A percentile compares a stretch with the other conserved stretches of the same genome.
These are phyloP conservation scores for Tetrahymena malaccensis DNA, from an alignment of 73 alveolate species.

Conservation along the genomic window DNA sequence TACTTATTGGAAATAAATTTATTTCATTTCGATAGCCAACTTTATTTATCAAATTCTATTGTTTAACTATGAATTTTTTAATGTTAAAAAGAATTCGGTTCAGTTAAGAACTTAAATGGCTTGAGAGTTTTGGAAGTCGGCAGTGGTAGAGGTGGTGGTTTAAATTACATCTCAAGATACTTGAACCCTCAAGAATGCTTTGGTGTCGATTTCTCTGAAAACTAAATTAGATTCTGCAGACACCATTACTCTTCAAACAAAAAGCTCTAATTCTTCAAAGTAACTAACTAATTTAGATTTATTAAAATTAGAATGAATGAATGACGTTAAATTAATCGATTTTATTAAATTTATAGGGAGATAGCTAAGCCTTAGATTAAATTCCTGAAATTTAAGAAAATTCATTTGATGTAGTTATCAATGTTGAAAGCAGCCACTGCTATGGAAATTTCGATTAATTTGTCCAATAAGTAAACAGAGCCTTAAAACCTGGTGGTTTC, in stretches of 20 bases:
- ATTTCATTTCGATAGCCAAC: background rate
- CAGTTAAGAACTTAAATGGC: constrained; percentile 42
- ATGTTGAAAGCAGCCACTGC: constrained; percentile 80
- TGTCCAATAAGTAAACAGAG: constrained; percentile 41
- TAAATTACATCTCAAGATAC: constrained; percentile 45
- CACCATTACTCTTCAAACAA: background rate
- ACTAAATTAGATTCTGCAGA: constrained; percentile 54
- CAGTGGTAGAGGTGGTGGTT: constrained; percentile 92
- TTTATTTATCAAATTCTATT: background rate
- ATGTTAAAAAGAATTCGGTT: background rate
- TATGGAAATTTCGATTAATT: constrained; percentile 60
- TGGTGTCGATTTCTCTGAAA: constrained; percentile 67
- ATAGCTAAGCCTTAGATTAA: constrained; percentile 67
- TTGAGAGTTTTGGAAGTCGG: constrained; percentile 69
- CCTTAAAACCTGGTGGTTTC: constrained; percentile 54
- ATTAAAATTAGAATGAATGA: background rate
- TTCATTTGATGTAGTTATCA: constrained; percentile 50
- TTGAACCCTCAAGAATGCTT: constrained; percentile 48
- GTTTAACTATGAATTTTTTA: background rate
- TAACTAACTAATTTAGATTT: background rate
- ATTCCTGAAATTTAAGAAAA: constrained; percentile 7
- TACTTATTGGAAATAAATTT: background rate
- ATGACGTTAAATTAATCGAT: background rate
- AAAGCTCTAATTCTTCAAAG: constrained; percentile 40
- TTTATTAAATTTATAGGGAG: background rate